Base-by-base conservation (phyloP, 306 rosid species). In the Castanea crenata region DNA sequence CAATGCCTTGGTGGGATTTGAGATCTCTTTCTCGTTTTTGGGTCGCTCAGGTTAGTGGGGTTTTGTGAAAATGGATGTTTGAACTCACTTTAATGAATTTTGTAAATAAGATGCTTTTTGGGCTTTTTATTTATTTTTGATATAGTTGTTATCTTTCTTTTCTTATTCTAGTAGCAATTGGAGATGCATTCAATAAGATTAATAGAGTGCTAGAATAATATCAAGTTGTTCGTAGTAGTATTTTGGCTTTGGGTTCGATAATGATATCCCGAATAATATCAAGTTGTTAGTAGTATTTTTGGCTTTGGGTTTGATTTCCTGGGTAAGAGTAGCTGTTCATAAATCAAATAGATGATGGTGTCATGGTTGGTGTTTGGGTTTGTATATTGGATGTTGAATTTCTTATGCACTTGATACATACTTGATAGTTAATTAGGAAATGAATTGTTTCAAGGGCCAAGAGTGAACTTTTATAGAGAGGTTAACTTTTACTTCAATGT, bases 1-100 rank as follows among this genome's bases (percentile, higher is more conserved):
- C 74, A 51, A 86, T 89, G 93, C 82, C 92, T 35, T 84, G 90
- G 91, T 85, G 83, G 90, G 85, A 87, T 85, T 75, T 86, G 55
- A 87, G 92, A 81, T 76, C 86, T 71, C 73, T 83, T 75, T 87
- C 83, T 81, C 65, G 86, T 73, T 85, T 87, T 76, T 82, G 83
- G 31, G 71, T 55, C 27, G 82, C 84, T 81, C 91, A 87, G 93
- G 96, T 91, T 76, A 77, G 85, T 77, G 83, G 73, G 75, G 71
- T 81, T 5, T 59, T 51, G 21, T 38, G 14, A 44, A 32, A 32
- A 59, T 3, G 41, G 74, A 49, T 71, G 6, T 31, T 76, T 20
- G 25, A 20, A 41, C 73, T 69, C 59, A 9, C 38, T 13, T 57
- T 80, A 19, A 56, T 34, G 16, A 46, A 54, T 34, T 15, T 13